phyloP scores from a whole-genome alignment of 306 rosid genomes.

The Castanea mollissima region DNA sequence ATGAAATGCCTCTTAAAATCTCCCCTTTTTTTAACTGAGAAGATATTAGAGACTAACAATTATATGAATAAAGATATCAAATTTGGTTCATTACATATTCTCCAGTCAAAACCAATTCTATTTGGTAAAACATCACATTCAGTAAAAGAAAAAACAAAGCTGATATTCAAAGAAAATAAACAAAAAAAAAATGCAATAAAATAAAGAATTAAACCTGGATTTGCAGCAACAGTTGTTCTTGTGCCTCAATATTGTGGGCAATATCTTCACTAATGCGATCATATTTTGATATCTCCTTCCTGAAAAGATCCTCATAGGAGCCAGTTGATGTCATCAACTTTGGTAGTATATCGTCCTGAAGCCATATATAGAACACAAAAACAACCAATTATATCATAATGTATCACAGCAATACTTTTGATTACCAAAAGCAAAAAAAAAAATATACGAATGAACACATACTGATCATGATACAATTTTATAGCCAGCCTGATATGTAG shows the following conservation, averaged over 20 bases:
- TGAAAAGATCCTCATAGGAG: constrained; percentile 95
- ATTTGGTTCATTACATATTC: background rate
- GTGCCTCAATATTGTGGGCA: constrained; percentile 89
- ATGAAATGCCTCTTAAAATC: background rate
- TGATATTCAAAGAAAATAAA: background rate
- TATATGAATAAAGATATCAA: constrained; percentile 6
- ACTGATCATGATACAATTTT: background rate
- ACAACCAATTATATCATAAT: background rate
- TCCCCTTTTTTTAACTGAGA: background rate
- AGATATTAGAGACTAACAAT: constrained; percentile 12
- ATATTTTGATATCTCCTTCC: constrained; percentile 89
- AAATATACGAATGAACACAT: background rate
- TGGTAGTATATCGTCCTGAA: constrained; percentile 97
- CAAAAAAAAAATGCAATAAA: background rate
- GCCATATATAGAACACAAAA: constrained; percentile 30
- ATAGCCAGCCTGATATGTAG: background rate
- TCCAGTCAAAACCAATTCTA: background rate
- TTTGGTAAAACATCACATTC: background rate
- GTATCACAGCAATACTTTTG: constrained; percentile 15
- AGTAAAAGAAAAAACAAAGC: background rate
- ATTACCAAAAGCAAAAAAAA: constrained; percentile 1
- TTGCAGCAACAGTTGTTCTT: constrained; percentile 86
- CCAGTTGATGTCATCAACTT: constrained; percentile 98
- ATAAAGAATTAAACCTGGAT: constrained; percentile 60
- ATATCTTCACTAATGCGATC: constrained; percentile 87